Percentiles rank a stretch among this genome's conserved stretches.
phyloP scores from a whole-genome alignment of 176 grass and related monocot species.

The Phragmites australis region DNA sequence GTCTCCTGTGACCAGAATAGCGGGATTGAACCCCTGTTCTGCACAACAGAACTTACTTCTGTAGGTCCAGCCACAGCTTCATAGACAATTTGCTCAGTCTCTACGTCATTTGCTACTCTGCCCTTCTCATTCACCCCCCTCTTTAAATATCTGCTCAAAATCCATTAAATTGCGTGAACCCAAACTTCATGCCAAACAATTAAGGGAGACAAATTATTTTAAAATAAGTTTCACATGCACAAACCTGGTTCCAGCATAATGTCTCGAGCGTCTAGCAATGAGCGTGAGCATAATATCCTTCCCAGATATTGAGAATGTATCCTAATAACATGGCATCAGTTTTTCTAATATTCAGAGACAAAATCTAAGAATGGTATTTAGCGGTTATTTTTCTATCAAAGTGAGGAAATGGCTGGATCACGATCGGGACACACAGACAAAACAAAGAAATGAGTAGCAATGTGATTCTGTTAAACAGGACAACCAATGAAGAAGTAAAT shows the following conservation, averaged over 20 bases:
- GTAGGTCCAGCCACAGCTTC: constrained; percentile 58
- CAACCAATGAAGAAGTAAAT: constrained; percentile 12
- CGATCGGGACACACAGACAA: background rate
- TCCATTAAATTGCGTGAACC: constrained; percentile 19
- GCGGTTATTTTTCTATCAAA: background rate
- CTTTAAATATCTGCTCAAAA: constrained; percentile 76
- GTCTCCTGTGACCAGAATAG: constrained; percentile 95
- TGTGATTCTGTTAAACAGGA: constrained; percentile 11
- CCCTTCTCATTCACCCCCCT: constrained; percentile 89
- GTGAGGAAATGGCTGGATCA: background rate
- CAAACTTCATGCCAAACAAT: background rate
- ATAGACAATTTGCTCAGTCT: constrained; percentile 93
- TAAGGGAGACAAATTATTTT: constrained; percentile 13
- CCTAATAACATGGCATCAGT: constrained; percentile 50
- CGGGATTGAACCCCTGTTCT: constrained; percentile 95
- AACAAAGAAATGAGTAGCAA: background rate
- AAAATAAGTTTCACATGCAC: constrained; percentile 16
- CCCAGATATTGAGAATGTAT: constrained; percentile 72
- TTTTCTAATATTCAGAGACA: background rate
- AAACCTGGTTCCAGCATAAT: constrained; percentile 95
- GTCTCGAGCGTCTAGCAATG: constrained; percentile 80
- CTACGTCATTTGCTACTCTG: constrained; percentile 97
- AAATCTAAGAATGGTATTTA: background rate
- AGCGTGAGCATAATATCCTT: constrained; percentile 83
- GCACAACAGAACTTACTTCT: constrained; percentile 87